A percentile compares a stretch with the other conserved stretches of the same genome.
These are phyloP conservation scores for Saturnispora serradocipensis DNA, from an alignment of 805 yeast species.

Conservation along the genomic window DNA sequence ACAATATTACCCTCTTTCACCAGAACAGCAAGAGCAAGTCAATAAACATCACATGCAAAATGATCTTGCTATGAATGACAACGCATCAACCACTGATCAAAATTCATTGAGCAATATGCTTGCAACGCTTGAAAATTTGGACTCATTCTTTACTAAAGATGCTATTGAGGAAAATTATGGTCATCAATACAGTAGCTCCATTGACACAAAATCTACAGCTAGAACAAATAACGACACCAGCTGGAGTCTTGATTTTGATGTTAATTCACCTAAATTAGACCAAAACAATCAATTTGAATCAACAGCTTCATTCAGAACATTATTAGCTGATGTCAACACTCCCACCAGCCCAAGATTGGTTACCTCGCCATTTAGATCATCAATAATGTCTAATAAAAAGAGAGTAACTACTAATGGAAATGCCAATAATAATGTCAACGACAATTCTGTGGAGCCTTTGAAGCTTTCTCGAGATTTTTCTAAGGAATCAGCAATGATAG, in stretches of 20 bases:
- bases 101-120: conserved; percentile 83
- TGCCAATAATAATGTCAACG: neutral
- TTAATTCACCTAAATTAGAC: conserved; percentile 19
- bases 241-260: conserved; percentile 22
- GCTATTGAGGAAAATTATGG: conserved; percentile 22
- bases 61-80: conserved; percentile 29
- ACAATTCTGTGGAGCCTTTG: conserved; percentile 15
- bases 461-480: conserved; percentile 11
- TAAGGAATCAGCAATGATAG: conserved; percentile 8
- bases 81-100: conserved; percentile 44
- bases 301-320: conserved; percentile 61
- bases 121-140: conserved; percentile 85
- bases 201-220: conserved; percentile 49
- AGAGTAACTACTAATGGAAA: neutral
- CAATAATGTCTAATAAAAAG: neutral
- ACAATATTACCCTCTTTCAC: conserved; percentile 24
- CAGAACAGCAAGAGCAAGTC: conserved; percentile 19
- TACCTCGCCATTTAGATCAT: conserved; percentile 10
- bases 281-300: conserved; percentile 32
- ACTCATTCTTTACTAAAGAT: conserved; percentile 76
- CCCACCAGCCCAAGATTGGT: conserved; percentile 8
- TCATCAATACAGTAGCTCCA: conserved; percentile 43
- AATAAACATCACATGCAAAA: conserved; percentile 19
- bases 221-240: conserved; percentile 24
- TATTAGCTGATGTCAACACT: conserved; percentile 15